A percentile compares a stretch with the other conserved stretches of the same genome.
Evolutionary conservation across 169 alveolate species (phyloP).

Genomic region (Cystoisospora suis): DNA sequence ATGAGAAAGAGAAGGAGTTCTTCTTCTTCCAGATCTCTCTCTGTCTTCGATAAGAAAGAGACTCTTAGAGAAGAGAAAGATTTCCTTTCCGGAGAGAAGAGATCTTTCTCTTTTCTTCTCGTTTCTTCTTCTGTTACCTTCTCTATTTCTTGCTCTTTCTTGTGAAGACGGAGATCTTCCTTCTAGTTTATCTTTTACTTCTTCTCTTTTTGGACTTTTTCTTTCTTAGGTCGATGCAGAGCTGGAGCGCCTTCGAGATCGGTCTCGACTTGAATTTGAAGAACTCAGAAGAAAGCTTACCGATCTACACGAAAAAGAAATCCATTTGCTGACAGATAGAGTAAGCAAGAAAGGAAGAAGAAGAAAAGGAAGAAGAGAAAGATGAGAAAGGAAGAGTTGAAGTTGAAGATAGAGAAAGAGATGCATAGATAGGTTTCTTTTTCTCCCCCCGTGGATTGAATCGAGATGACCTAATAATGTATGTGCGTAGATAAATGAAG

Average conservation of each 20-base stretch:
- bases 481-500: too few species aligned
- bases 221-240: conserved; percentile 9
- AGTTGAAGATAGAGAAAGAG: too few species aligned
- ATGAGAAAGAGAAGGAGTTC: too few species aligned
- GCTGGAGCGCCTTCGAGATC: not conserved
- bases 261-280: not conserved
- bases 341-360: not conserved
- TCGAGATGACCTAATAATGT: too few species aligned
- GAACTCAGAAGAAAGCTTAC: not conserved
- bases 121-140: not conserved
- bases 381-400: too few species aligned
- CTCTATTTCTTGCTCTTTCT: not conserved
- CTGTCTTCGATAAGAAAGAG: not conserved
- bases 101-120: not conserved
- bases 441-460: too few species aligned
- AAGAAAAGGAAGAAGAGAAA: not conserved
- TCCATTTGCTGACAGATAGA: not conserved
- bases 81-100: not conserved
- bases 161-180: too few species aligned
- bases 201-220: not conserved
- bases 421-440: too few species aligned
- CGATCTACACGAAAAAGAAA: conserved; percentile 1
- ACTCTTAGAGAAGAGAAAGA: not conserved
- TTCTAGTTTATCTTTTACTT: too few species aligned
- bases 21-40: too few species aligned